Evolutionary conservation across 805 yeast species (phyloP), one percentile per base, ranked within the genome.

Genomic region (Barnettozyma californica): DNA sequence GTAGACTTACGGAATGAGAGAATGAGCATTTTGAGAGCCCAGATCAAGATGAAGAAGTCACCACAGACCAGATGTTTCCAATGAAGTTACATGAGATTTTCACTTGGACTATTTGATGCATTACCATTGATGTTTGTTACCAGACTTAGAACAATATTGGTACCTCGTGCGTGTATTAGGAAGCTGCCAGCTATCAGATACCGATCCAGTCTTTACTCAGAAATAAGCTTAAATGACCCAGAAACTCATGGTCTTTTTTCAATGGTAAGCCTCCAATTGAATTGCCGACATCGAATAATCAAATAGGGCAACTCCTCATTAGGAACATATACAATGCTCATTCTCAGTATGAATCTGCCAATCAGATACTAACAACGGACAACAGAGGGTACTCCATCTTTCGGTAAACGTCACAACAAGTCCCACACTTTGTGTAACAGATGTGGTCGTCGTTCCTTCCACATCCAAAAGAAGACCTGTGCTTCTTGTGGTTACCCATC

Each of bases 381-480:
- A 57, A 61, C 67, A 81, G 95, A 92, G 90, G 99, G 99, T 88
- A 92, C 99, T 77, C 97, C 98, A 80, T 89, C 97, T 76, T 85
- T 89, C 84, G 99, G 99, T 84, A 92, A 92, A 83, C 90, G 94
- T 78, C 97, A 94, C 88, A 91, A 87, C 92, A 94, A 94, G 82
- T 86, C 98, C 74, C 99, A 94, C 89, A 86, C 95, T 74, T 81
- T 91, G 77, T 94, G 99, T 84, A 89, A 87, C 83, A 86, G 96
- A 86, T 94, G 99, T 83, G 98, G 98, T 71, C 79, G 82, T 73
- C 96, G 98, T 82, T 85, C 97, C 56, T 92, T 92, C 95, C 98
- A 94, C 81, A 78, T 85, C 74, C 99, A 94, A 83, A 94, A 92
- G 96, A 87, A 88, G 84, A 89, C 96, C 69, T 94, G 99, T 81